Conservation (phyloP, 1,139 yeast species). For the Candida albicans region DNA sequence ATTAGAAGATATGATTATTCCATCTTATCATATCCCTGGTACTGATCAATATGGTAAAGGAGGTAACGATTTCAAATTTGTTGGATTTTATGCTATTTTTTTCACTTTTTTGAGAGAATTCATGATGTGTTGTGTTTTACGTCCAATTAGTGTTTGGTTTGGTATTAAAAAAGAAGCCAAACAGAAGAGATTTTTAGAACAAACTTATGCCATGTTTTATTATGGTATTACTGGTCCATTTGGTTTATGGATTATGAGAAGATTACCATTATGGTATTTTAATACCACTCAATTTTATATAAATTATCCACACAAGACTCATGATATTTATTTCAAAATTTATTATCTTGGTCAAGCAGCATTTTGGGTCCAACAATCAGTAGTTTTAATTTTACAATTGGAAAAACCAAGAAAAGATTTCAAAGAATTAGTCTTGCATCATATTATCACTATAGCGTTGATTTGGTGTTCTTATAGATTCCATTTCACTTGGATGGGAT, state of each 20-base stretch:
- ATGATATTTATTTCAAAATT: conserved; percentile 67
- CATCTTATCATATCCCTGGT: conserved; percentile 65
- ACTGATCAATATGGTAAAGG: conserved; percentile 83
- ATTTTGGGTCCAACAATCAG: conserved; percentile 95
- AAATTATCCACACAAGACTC: conserved; percentile 80
- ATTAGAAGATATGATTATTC: conserved; percentile 61
- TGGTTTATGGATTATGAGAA: conserved; percentile 86
- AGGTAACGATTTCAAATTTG: conserved; percentile 74
- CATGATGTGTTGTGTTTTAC: conserved; percentile 75
- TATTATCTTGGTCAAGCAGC: conserved; percentile 93
- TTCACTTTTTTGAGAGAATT: conserved; percentile 92
- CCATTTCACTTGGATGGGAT: conserved; percentile 95
- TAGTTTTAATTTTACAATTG: conserved; percentile 74
- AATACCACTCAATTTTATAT: conserved; percentile 78
- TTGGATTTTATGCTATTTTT: conserved; percentile 75
- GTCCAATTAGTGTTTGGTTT: conserved; percentile 61
- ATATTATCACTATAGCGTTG: conserved; percentile 83
- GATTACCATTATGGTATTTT: conserved; percentile 85
- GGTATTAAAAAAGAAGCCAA: conserved; percentile 63
- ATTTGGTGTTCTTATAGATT: conserved; percentile 90
- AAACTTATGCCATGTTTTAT: conserved; percentile 79
- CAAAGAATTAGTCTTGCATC: conserved; percentile 88
- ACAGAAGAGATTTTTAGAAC: conserved; percentile 85
- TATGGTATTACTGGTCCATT: conserved; percentile 80
- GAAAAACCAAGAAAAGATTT: conserved; percentile 96